Evolutionary conservation across 2,329 filamentous ascomycete species (phyloP).

Genomic region (Pyrenochaeta sp.): DNA sequence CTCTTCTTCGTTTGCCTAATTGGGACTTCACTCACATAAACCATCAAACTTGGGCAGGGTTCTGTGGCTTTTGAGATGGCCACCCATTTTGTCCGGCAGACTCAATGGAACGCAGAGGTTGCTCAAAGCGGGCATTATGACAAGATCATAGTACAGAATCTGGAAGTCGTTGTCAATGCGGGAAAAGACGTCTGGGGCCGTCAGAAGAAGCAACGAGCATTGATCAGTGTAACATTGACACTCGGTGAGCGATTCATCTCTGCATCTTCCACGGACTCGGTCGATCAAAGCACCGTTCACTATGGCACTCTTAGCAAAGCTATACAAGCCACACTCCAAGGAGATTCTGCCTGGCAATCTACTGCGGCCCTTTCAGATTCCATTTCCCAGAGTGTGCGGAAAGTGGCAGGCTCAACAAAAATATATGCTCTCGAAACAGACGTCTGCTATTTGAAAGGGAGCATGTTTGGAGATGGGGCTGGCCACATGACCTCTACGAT

Average conservation of each 20-base stretch:
- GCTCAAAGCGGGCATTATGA: conserved; percentile 38
- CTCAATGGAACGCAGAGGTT: conserved; percentile 30
- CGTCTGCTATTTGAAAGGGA: conserved; percentile 72
- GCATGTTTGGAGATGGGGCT: conserved; percentile 69
- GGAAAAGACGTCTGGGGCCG: conserved; percentile 75
- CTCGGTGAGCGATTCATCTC: conserved; percentile 65
- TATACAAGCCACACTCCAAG: conserved; percentile 61
- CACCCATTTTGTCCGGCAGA: conserved; percentile 20
- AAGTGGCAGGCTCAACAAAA: conserved; percentile 34
- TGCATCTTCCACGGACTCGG: conserved; percentile 66
- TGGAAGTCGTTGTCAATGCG: conserved; percentile 65
- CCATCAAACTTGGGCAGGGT: too few relatives aligned
- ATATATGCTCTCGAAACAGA: conserved; percentile 59
- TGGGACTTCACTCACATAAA: too few relatives aligned
- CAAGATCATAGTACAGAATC: conserved; percentile 68
- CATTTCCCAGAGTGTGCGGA: conserved; percentile 24
- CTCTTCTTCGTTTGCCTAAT: too few relatives aligned
- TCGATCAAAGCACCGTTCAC: conserved; percentile 76
- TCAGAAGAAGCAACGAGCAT: conserved; percentile 67
- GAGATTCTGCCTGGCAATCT: conserved; percentile 31
- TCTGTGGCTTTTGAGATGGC: conserved; percentile 7
- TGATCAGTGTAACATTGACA: conserved; percentile 67
- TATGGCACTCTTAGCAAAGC: conserved; percentile 76
- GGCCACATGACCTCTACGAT: conserved; percentile 54
- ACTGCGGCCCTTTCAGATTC: conserved; percentile 29